Evolutionary conservation across 441 rosid genomes (phyloP).

Genomic region (Populus hybrid): DNA sequence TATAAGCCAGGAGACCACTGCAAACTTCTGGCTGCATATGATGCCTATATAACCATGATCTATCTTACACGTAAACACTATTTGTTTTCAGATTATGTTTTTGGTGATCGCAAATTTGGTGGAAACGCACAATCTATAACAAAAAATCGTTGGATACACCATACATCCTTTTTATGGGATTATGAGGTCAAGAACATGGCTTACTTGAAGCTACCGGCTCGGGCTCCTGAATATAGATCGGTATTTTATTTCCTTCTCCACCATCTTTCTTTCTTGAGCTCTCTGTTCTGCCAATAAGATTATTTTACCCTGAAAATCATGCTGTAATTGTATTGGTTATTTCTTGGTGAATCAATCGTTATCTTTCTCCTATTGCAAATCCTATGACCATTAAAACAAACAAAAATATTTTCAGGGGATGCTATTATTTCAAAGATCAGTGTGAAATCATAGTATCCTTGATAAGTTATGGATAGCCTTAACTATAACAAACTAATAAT

Average conservation of each 20-base stretch:
- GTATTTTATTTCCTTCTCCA: slow-evolving; percentile 17
- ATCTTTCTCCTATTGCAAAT: background rate
- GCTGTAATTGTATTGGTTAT: background rate
- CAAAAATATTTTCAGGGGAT: background rate
- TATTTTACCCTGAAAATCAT: background rate
- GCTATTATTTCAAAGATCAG: background rate
- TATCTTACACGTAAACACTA: background rate
- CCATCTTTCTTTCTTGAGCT: slow-evolving; percentile 7
- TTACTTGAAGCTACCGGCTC: slow-evolving; percentile 67
- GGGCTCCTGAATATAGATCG: slow-evolving; percentile 62
- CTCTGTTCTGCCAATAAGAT: background rate
- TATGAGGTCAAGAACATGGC: slow-evolving; percentile 61
- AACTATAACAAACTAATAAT: background rate
- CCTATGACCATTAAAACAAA: background rate
- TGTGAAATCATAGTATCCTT: background rate
- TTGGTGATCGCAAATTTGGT: slow-evolving; percentile 71
- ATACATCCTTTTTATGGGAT: slow-evolving; percentile 86
- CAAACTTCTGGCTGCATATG: background rate
- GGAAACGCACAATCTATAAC: slow-evolving; percentile 88
- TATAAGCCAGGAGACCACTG: background rate
- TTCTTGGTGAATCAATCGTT: background rate
- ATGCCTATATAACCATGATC: background rate
- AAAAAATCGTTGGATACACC: slow-evolving; percentile 77
- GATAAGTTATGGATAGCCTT: background rate
- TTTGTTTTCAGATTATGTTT: slow-evolving; percentile 60